Evolutionary conservation across 2,329 filamentous ascomycete genomes (phyloP), one percentile per base, ranked within the genome.

Genomic region (Amylocarpus encephaloides): DNA sequence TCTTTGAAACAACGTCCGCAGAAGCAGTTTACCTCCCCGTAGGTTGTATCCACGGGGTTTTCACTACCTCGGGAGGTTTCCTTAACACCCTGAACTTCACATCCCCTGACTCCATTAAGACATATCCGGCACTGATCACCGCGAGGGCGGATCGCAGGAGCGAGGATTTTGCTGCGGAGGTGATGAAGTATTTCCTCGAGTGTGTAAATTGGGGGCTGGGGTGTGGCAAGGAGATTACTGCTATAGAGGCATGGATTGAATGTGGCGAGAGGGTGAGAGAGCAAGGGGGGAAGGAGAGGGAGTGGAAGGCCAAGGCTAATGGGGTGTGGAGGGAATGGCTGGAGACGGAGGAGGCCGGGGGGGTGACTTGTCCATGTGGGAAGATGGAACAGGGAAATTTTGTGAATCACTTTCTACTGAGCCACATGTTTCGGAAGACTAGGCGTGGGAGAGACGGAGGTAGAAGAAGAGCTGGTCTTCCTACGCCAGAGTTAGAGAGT

Each of bases 11-110:
- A 3, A 50, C 42, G n/a, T 55, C 55, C 1, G 34, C 36, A 1
- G 18, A 55, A 4, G 53, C 49, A 2, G 43, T 58, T 7, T 52
- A 56, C 19, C 43, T 58, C 1, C 53, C 55, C 9, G 44, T 49
- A 2, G 55, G 53, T 5, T 49, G 34, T 10, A 50, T 58, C 7
- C 53, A 58, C 33, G 39, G 46, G 1, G 49, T 58, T 9, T 51
- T 58, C 26, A 56, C 53, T 3, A 40, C 39, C 10, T 2, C 42
- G 2, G 55, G 53, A 2, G 51, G 55, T 16, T 58, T 52, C 29
- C 47, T 56, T 12, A 42, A 50, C 9, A 32, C 53, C 3, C 41
- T 46, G 1, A 53, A 58, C 15, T 58, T 56, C 30, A 51, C n/a
- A 2, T 56, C 49, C 2, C 47, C 53, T 12, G 38, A 49, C 5